Percentiles rank a stretch among this genome's conserved stretches.
Evolutionary conservation across 306 rosid genomes (phyloP).

Genomic region (Ammopiptanthus mongolicus): DNA sequence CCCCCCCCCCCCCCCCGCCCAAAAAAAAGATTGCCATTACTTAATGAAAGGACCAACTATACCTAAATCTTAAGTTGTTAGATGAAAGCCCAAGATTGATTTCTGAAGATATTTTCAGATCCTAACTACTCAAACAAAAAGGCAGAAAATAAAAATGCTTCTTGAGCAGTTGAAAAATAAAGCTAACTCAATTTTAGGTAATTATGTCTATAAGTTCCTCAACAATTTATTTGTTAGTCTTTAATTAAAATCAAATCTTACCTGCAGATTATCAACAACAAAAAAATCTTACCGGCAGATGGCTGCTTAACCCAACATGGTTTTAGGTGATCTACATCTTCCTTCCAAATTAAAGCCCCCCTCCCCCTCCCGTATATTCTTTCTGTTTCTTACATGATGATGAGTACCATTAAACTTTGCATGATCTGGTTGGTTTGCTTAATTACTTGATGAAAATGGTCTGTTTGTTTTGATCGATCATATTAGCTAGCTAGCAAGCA

Average conservation of each 20-base stretch:
- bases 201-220: no score
- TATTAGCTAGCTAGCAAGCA: no score
- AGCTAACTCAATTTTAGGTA: not conserved
- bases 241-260: no score
- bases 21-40: not conserved
- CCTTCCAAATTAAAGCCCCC: no score
- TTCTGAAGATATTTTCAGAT: not conserved
- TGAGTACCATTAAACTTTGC: no score
- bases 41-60: not conserved
- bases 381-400: no score
- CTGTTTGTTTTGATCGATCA: conserved; percentile 88
- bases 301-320: conserved; percentile 74
- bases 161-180: not conserved
- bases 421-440: no score
- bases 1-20: no score
- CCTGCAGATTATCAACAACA: no score
- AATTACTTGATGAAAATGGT: conserved; percentile 72
- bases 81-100: not conserved
- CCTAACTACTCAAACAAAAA: not conserved
- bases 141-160: no score
- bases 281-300: conserved; percentile 46
- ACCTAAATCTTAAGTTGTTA: not conserved
- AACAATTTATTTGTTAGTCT: no score
- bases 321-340: conserved; percentile 48
- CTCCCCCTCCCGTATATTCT: no score